phyloP scores from a whole-genome alignment of 106 monocot genomes.

The Narthecium ossifragum region DNA sequence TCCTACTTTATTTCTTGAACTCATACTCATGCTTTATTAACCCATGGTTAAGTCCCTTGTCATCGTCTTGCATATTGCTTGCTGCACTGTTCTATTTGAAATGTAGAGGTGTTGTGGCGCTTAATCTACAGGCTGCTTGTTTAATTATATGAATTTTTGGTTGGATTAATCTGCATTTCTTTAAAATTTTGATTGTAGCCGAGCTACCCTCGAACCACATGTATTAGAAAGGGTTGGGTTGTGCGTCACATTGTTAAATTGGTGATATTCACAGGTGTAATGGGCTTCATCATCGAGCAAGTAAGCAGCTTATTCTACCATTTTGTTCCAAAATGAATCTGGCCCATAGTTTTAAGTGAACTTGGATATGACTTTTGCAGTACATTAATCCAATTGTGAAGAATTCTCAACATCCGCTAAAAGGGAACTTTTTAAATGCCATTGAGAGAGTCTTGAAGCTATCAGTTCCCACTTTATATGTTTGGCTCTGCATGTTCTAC shows the following conservation, averaged over 20 bases:
- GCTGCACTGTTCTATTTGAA: too few species aligned
- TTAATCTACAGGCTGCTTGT: too few species aligned
- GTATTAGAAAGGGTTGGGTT: slow-evolving; percentile 80
- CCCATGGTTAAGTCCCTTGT: too few species aligned
- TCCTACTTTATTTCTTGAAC: too few species aligned
- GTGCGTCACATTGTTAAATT: slow-evolving; percentile 51
- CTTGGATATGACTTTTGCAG: slow-evolving; percentile 50
- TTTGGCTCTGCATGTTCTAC: slow-evolving; percentile 99
- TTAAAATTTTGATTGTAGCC: slow-evolving; percentile 33
- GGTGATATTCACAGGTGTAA: slow-evolving; percentile 54
- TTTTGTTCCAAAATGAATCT: background rate
- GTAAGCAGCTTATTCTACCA: slow-evolving; percentile 27
- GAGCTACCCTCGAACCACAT: slow-evolving; percentile 79
- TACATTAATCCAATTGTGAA: slow-evolving; percentile 98
- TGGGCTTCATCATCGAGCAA: slow-evolving; percentile 89
- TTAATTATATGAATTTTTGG: too few species aligned
- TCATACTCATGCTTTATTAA: too few species aligned
- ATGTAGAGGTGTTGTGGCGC: too few species aligned
- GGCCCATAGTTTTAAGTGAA: background rate
- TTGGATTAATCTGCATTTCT: too few species aligned
- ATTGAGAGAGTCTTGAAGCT: slow-evolving; percentile 93
- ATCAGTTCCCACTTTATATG: slow-evolving; percentile 87
- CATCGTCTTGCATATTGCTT: too few species aligned
- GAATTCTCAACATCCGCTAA: slow-evolving; percentile 91
- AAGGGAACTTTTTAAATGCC: slow-evolving; percentile 85